These are phyloP conservation scores for Zymoseptoria tritici DNA, from an alignment of 2,329 filamentous ascomycete genomes.

Conservation along the genomic window DNA sequence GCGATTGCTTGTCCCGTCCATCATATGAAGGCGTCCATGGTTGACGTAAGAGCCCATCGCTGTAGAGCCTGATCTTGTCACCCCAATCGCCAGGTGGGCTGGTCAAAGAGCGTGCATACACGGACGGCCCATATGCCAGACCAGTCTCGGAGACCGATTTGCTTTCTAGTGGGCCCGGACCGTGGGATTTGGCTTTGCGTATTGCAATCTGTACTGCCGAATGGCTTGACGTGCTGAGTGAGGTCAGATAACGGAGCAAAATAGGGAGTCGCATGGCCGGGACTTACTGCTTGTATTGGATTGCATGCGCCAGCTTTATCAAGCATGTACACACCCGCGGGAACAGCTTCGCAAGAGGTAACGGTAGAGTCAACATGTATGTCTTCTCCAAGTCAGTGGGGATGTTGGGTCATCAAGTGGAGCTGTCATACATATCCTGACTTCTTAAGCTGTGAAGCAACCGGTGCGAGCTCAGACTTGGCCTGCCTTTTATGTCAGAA, in stretches of 20 bases:
- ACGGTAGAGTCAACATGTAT: constrained; percentile 16
- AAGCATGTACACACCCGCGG: constrained; percentile 35
- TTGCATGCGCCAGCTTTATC: constrained; percentile 35
- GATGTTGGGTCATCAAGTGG: no score
- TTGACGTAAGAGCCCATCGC: constrained; percentile 39
- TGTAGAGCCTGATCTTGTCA: constrained; percentile 48
- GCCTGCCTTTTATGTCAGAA: neutral
- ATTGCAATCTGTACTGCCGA: constrained; percentile 5
- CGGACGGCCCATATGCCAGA: constrained; percentile 34
- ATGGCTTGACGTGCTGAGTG: neutral
- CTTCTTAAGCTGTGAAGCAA: constrained; percentile 41
- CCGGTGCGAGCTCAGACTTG: constrained; percentile 20
- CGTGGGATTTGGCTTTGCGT: constrained; percentile 44
- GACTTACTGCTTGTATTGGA: constrained; percentile 11
- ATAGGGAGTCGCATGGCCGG: neutral
- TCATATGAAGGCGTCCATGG: constrained; percentile 46
- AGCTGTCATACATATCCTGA: constrained; percentile 40
- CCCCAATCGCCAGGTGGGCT: constrained; percentile 38
- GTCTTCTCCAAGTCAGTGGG: constrained; percentile 2
- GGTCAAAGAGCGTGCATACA: constrained; percentile 32
- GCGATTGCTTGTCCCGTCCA: constrained; percentile 27
- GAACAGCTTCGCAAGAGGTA: constrained; percentile 10
- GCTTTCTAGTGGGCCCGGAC: constrained; percentile 43
- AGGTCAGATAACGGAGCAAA: neutral
- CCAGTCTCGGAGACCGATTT: constrained; percentile 27